phyloP scores from a whole-genome alignment of 352 stramenopile genomes.

The Globisporangium cystogenes region DNA sequence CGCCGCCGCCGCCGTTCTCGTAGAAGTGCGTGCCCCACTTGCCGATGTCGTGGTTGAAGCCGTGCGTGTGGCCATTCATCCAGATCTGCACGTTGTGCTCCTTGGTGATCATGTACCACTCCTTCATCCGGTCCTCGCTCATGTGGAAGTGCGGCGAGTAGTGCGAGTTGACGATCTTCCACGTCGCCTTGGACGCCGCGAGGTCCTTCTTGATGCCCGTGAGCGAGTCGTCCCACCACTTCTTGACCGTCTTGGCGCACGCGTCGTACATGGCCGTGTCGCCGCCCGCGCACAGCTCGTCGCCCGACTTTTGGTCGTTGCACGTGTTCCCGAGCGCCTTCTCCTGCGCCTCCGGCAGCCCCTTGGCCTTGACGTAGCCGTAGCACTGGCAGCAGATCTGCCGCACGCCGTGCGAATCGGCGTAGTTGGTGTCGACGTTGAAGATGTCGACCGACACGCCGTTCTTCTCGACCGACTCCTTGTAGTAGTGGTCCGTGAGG shows the following conservation, averaged over 20 bases:
- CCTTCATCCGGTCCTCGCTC: constrained; percentile 86
- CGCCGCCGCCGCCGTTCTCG: constrained; percentile 82
- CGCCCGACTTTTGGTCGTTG: constrained; percentile 55
- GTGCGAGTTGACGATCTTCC: constrained; percentile 88
- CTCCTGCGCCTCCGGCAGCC: constrained; percentile 29
- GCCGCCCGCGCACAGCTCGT: constrained; percentile 70
- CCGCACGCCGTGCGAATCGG: constrained; percentile 77
- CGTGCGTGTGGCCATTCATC: constrained; percentile 84
- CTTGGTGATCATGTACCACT: constrained; percentile 83
- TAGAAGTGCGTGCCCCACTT: constrained; percentile 86
- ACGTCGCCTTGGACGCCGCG: constrained; percentile 62
- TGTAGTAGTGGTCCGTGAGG: constrained; percentile 83
- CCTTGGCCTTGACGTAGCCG: constrained; percentile 71
- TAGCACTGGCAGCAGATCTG: constrained; percentile 89
- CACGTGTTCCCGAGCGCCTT: constrained; percentile 64
- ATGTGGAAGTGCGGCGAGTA: constrained; percentile 90
- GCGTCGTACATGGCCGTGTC: constrained; percentile 67
- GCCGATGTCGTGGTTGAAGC: constrained; percentile 85
- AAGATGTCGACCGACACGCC: constrained; percentile 86
- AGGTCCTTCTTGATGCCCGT: constrained; percentile 66
- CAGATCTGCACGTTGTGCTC: constrained; percentile 69
- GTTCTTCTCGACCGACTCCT: constrained; percentile 69
- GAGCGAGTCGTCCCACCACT: constrained; percentile 76
- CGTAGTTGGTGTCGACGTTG: constrained; percentile 85
- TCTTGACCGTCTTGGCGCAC: constrained; percentile 65